These are phyloP conservation scores for Corchorus olitorius DNA, from an alignment of 345 rosid genomes.

Conservation along the genomic window DNA sequence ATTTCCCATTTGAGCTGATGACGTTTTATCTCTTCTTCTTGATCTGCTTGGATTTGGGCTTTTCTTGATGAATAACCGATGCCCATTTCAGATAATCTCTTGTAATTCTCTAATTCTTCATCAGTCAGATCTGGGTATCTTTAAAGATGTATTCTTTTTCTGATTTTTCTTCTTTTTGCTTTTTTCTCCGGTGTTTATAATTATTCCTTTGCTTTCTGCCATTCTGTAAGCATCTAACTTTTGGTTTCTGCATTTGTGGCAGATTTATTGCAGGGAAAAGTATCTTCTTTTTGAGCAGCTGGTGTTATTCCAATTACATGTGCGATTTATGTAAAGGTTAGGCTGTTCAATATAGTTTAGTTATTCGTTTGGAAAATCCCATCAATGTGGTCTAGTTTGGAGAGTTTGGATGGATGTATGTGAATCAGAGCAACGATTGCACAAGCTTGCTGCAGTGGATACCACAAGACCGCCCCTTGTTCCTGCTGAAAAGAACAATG, in stretches of 20 bases:
- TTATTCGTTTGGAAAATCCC: conserved; percentile 28
- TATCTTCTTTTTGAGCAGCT: conserved; percentile 44
- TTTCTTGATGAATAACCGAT: conserved; percentile 28
- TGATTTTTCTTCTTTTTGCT: conserved; percentile 24
- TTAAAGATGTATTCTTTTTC: conserved; percentile 53
- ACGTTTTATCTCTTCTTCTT: conserved; percentile 30
- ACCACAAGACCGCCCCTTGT: conserved; percentile 60
- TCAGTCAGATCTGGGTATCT: conserved; percentile 46
- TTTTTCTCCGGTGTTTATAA: conserved; percentile 25
- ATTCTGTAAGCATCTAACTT: conserved; percentile 52
- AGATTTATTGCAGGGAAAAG: conserved; percentile 60
- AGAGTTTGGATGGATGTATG: conserved; percentile 75
- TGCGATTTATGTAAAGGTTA: conserved; percentile 36
- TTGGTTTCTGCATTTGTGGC: conserved; percentile 49
- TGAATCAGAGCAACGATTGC: conserved; percentile 47
- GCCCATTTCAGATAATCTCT: conserved; percentile 28
- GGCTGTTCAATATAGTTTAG: conserved; percentile 37
- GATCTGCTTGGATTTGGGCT: conserved; percentile 49
- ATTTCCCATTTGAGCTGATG: conserved; percentile 40
- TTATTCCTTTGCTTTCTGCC: conserved; percentile 45
- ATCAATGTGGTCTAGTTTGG: conserved; percentile 63
- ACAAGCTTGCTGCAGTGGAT: conserved; percentile 53
- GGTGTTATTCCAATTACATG: conserved; percentile 36
- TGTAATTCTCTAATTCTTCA: conserved; percentile 32
- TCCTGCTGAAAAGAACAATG: conserved; percentile 78